phyloP scores from a whole-genome alignment of 1,284 basidiomycete species.

The Ceratobasidium sp. region DNA sequence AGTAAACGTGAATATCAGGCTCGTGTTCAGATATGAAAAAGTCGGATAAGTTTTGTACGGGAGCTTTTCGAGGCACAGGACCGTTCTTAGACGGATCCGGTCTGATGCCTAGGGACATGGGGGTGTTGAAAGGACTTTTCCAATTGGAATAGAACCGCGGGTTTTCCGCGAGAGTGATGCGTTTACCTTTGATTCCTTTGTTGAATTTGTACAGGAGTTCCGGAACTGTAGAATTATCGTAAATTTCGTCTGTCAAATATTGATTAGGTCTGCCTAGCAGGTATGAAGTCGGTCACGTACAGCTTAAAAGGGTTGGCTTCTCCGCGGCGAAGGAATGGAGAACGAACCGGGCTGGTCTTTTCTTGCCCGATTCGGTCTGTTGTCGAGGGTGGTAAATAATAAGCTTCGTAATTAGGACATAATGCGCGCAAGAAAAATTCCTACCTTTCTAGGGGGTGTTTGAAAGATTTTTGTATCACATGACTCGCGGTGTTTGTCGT shows the following conservation, averaged over 20 bases:
- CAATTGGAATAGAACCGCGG: background rate
- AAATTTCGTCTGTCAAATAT: background rate
- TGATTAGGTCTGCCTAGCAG: too few relatives aligned
- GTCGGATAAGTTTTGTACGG: background rate
- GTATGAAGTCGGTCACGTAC: background rate
- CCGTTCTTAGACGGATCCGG: background rate
- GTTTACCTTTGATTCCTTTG: background rate
- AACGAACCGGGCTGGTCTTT: background rate
- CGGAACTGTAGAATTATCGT: background rate
- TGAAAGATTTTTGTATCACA: background rate
- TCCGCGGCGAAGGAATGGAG: background rate
- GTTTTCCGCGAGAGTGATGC: background rate
- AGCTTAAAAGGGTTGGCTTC: background rate
- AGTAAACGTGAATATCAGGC: background rate
- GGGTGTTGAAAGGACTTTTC: background rate
- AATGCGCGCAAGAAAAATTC: background rate
- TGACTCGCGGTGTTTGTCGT: background rate
- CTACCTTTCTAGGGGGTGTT: background rate
- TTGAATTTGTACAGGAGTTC: background rate
- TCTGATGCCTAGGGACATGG: background rate
- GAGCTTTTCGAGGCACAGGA: background rate
- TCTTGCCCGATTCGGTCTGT: background rate
- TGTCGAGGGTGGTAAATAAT: too few relatives aligned
- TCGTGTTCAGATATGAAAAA: background rate
- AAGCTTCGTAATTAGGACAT: background rate